Conservation (phyloP, 176 grass and related monocot species). For the Phragmites australis region DNA sequence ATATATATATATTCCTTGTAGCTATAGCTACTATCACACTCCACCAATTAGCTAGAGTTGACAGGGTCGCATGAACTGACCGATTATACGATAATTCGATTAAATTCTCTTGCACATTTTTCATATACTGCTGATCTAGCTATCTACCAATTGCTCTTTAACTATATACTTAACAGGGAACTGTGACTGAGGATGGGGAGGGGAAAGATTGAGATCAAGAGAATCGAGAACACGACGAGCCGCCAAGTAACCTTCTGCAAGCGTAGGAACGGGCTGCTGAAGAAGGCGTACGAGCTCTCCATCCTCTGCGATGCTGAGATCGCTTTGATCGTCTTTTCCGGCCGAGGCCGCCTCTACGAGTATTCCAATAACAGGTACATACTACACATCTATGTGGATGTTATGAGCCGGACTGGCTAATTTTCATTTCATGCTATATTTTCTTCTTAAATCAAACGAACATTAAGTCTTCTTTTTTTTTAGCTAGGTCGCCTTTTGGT, state of each 20-base stretch:
- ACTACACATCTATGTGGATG: neutral
- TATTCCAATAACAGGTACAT: constrained; percentile 46
- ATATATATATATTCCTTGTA: neutral
- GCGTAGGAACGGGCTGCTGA: constrained; percentile 49
- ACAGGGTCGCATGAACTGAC: neutral
- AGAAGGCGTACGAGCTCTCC: constrained; percentile 51
- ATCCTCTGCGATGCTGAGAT: constrained; percentile 53
- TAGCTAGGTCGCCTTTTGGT: no score
- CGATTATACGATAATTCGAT: neutral
- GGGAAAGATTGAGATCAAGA: constrained; percentile 54
- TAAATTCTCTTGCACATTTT: neutral
- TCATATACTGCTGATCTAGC: no score
- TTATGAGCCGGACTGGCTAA: neutral
- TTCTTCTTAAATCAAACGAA: neutral
- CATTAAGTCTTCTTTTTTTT: no score
- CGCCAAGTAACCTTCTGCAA: constrained; percentile 55
- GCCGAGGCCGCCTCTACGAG: constrained; percentile 45
- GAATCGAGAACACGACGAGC: constrained; percentile 51
- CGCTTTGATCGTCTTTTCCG: constrained; percentile 46
- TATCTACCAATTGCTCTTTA: neutral
- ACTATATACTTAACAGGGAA: neutral
- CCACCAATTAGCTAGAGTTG: neutral
- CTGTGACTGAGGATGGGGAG: constrained; percentile 34
- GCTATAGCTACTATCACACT: neutral
- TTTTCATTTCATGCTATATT: neutral